Evolutionary conservation across 129 eudicot species (phyloP), one percentile per base, ranked within the genome.

Genomic region (Heracleum sosnowskyi): DNA sequence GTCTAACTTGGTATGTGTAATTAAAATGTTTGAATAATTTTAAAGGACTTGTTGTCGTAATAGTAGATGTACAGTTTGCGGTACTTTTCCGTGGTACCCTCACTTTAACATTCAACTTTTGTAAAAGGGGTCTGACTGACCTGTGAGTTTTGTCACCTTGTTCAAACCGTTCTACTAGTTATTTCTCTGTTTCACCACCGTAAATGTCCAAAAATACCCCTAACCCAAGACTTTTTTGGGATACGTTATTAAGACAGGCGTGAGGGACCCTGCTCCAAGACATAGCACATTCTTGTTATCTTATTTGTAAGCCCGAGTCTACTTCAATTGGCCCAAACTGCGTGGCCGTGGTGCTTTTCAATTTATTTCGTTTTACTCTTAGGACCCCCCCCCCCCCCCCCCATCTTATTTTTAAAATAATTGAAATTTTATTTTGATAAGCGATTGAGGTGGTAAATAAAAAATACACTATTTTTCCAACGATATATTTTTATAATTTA

Each of bases 11-110:
- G n/a, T n/a, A n/a, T n/a, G n/a, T n/a, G n/a, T n/a, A n/a, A n/a
- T n/a, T n/a, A n/a, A n/a, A n/a, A n/a, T n/a, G n/a, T n/a, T n/a
- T n/a, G n/a, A n/a, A n/a, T n/a, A n/a, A n/a, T n/a, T n/a, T n/a
- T n/a, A n/a, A n/a, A n/a, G n/a, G n/a, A n/a, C n/a, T n/a, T n/a
- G n/a, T n/a, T n/a, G 31, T 62, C 35, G 31, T 26, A 26, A 0
- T 2, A 31, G 36, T 31, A 66, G 15, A 33, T 35, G 10, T 29
- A 68, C 73, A 29, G 73, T 68, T 29, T 29, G 40, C 40, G 73
- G 73, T 68, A 68, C 73, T 33, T 33, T 29, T 68, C 73, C 73
- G 73, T 68, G 73, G 73, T 68, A 68, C 73, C 40, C 72, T 31
- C 24, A 1, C 39, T 24, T 64, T 66, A 4, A 31, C 40, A 31